phyloP scores from a whole-genome alignment of 805 yeast genomes.

The Metschnikowia noctiluminum region DNA sequence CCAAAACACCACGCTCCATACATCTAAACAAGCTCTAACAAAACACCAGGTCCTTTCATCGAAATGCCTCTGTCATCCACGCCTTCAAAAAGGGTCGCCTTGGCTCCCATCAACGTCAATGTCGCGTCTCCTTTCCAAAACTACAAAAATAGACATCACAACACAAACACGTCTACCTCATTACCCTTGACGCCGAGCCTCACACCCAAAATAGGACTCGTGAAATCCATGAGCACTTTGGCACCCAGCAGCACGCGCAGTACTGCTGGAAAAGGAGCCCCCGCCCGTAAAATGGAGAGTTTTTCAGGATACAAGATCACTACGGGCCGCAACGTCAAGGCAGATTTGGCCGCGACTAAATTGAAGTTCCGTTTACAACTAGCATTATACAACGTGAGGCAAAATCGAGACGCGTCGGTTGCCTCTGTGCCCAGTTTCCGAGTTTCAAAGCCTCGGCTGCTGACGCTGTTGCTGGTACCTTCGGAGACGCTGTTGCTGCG shows the following conservation, averaged over 20 bases:
- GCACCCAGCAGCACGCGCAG: slow-evolving; percentile 7
- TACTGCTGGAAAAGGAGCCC: neutral
- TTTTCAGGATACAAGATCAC: slow-evolving; percentile 27
- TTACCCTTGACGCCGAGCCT: slow-evolving; percentile 19
- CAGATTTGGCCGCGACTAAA: slow-evolving; percentile 42
- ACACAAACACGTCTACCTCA: neutral
- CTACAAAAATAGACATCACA: slow-evolving; percentile 11
- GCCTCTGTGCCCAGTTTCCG: slow-evolving; percentile 16
- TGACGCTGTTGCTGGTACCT: neutral
- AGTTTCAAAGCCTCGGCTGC: slow-evolving; percentile 10
- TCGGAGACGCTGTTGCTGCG: neutral
- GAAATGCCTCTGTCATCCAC: slow-evolving; percentile 17
- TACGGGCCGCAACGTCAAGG: slow-evolving; percentile 26
- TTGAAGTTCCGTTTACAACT: slow-evolving; percentile 41
- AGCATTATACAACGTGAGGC: slow-evolving; percentile 39
- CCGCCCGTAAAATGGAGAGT: slow-evolving; percentile 17
- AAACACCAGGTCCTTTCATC: neutral
- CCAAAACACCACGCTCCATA: too few relatives aligned
- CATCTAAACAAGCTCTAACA: neutral
- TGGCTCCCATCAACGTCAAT: slow-evolving; percentile 36
- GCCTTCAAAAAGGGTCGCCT: slow-evolving; percentile 31
- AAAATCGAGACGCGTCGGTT: slow-evolving; percentile 12
- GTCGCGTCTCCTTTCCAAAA: slow-evolving; percentile 17
- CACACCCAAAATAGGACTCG: slow-evolving; percentile 16
- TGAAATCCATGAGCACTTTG: slow-evolving; percentile 16